Evolutionary conservation across 2,329 filamentous ascomycete species (phyloP).

Genomic region (Aspergillus tanneri): DNA sequence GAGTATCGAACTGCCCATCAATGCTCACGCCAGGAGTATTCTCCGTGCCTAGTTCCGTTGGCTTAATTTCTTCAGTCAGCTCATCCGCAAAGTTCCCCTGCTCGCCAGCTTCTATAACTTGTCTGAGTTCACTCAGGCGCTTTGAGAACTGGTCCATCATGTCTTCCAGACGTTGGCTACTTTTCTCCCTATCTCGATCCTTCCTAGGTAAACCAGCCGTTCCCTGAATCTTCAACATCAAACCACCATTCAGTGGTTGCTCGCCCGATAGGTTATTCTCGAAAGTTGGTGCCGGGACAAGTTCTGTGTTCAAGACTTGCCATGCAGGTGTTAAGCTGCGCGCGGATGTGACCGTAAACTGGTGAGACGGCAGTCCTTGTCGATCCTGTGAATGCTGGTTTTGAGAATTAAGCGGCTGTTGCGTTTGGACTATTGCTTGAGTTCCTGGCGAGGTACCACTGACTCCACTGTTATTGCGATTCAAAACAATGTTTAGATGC

Average conservation of each 20-base stretch:
- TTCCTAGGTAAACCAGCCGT: slow-evolving; percentile 33
- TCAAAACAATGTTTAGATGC: slow-evolving; percentile 17
- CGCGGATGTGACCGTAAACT: slow-evolving; percentile 61
- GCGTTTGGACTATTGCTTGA: background rate
- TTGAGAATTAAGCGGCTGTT: slow-evolving; percentile 7
- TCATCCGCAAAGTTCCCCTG: background rate
- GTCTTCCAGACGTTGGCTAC: slow-evolving; percentile 40
- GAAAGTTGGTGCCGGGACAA: slow-evolving; percentile 63
- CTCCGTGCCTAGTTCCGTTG: background rate
- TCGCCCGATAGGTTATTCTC: slow-evolving; percentile 54
- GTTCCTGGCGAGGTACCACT: slow-evolving; percentile 23
- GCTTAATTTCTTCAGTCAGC: background rate
- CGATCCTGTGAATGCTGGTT: slow-evolving; percentile 10
- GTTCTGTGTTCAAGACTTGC: slow-evolving; percentile 58
- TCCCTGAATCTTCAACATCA: slow-evolving; percentile 49
- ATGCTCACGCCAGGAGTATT: background rate
- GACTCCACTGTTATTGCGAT: slow-evolving; percentile 11
- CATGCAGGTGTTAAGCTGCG: slow-evolving; percentile 74
- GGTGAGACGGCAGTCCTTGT: slow-evolving; percentile 34
- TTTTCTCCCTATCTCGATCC: slow-evolving; percentile 24
- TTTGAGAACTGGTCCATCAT: slow-evolving; percentile 50
- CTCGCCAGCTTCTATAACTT: slow-evolving; percentile 40
- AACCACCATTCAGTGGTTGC: slow-evolving; percentile 46
- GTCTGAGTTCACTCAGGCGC: slow-evolving; percentile 44
- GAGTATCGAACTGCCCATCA: background rate